Base-by-base conservation (phyloP, 2,329 filamentous ascomycete species). In the Helotiales sp. region DNA sequence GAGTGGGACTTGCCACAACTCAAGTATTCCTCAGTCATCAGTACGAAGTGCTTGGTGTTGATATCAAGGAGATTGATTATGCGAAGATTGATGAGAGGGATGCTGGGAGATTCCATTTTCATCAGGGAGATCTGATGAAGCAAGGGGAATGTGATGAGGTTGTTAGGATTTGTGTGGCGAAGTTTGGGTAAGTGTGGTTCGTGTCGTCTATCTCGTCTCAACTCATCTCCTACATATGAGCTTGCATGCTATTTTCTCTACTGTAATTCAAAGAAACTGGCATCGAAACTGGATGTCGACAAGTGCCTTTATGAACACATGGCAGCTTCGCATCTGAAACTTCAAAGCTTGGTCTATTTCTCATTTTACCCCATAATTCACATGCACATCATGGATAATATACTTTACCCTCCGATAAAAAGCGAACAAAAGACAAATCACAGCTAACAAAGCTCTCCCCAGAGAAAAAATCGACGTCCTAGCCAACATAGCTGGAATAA, bases 401-500 rank as follows among this genome's bases (percentile, higher is more conserved):
- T n/a, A n/a, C n/a, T n/a, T n/a, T n/a, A n/a, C n/a, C n/a, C n/a
- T n/a, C n/a, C n/a, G 34, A 38, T 17, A 17, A 6, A 15, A 24
- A 22, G 4, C 3, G 8, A 42, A 24, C 7, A 22, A 42, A 10
- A 24, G 8, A 24, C 8, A 44, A 15, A 12, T n/a, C n/a, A n/a
- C n/a, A n/a, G 31, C 9, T 19, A 33, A n/a, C 30, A 36, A 25
- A 50, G 15, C 3, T 8, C 6, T 22, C 19, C 30, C 7, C 52
- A 69, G 66, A 13, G 55, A 57, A 2, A 65, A 66, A 17, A 65
- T 77, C 34, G 76, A 79, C 59, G 70, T 77, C 10, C 69, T 79
- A n/a, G 69, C 76, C 47, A 79, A 79, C 56, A 71, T 76, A 24
- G 77, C 77, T 0, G 77, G 77, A 25, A 64, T 79, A 17, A 74